Evolutionary conservation across 2,329 filamentous ascomycete species (phyloP).

Genomic region (Hyphodiscus sp.): DNA sequence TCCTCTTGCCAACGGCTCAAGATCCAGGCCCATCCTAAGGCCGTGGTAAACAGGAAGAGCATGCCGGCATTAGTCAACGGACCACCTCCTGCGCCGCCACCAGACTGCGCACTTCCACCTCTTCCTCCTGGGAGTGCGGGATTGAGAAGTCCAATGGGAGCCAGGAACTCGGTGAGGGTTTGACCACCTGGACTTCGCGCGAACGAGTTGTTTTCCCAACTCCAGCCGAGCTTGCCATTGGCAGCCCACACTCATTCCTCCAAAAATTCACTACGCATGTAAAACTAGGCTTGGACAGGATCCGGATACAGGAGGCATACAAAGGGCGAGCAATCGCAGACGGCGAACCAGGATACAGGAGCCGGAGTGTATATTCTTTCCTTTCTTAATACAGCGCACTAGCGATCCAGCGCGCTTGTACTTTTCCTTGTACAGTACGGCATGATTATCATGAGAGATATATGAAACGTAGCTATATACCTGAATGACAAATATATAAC

Average conservation of each 20-base stretch:
- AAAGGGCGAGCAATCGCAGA: not conserved
- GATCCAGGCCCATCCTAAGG: slow-evolving; percentile 6
- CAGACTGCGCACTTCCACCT: slow-evolving; percentile 28
- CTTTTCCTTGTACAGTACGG: too few species aligned
- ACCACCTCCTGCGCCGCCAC: slow-evolving; percentile 28
- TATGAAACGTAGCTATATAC: too few species aligned
- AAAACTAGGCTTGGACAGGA: not conserved
- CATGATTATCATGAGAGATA: too few species aligned
- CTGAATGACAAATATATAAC: too few species aligned
- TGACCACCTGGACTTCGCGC: not conserved
- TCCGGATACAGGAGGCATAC: not conserved
- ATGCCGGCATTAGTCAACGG: slow-evolving; percentile 24
- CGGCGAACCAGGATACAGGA: not conserved
- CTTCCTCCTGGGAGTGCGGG: slow-evolving; percentile 16
- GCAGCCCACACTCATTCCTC: not conserved
- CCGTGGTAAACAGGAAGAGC: slow-evolving; percentile 21
- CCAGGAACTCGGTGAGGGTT: slow-evolving; percentile 1
- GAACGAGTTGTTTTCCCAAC: too few species aligned
- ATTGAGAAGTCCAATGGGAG: not conserved
- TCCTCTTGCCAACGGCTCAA: slow-evolving; percentile 7
- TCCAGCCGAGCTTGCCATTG: not conserved
- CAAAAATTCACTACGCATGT: not conserved
- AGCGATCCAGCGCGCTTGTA: too few species aligned
- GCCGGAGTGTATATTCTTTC: too few species aligned
- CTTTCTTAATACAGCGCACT: too few species aligned